Evolutionary conservation across 2,329 filamentous ascomycete species (phyloP).

Genomic region (Verticillium albo-atrum): DNA sequence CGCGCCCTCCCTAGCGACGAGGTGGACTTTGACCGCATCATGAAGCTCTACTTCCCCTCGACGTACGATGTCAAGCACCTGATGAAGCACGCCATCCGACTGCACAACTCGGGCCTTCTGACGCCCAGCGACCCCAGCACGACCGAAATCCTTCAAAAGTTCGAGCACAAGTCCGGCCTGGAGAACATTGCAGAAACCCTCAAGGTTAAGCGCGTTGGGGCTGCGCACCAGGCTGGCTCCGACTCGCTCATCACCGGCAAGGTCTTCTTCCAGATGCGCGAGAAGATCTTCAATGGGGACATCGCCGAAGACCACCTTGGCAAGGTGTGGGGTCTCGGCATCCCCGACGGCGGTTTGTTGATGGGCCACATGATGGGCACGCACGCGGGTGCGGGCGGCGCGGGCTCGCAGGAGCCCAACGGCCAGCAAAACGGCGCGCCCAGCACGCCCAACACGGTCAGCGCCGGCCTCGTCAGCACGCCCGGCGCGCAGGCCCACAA

Average conservation of each 20-base stretch:
- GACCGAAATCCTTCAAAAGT: slow-evolving; percentile 72
- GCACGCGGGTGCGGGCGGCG: slow-evolving; percentile 20
- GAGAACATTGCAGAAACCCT: slow-evolving; percentile 93
- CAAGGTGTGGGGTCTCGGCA: slow-evolving; percentile 90
- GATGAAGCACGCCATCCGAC: slow-evolving; percentile 80
- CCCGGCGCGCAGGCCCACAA: slow-evolving; percentile 47
- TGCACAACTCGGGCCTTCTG: slow-evolving; percentile 59
- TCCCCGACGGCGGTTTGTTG: slow-evolving; percentile 53
- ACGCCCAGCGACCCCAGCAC: slow-evolving; percentile 61
- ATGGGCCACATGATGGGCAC: slow-evolving; percentile 27
- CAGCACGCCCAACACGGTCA: slow-evolving; percentile 66
- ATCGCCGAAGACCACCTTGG: slow-evolving; percentile 80
- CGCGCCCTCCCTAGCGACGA: slow-evolving; percentile 83
- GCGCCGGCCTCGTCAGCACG: slow-evolving; percentile 42
- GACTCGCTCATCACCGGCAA: slow-evolving; percentile 90
- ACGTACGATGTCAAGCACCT: slow-evolving; percentile 97
- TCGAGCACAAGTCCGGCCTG: slow-evolving; percentile 86
- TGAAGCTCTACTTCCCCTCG: slow-evolving; percentile 89
- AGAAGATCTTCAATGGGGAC: slow-evolving; percentile 79
- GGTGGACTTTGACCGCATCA: slow-evolving; percentile 79
- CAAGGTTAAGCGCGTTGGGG: slow-evolving; percentile 82
- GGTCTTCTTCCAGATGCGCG: slow-evolving; percentile 90
- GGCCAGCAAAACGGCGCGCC: slow-evolving; percentile 44
- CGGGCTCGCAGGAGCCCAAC: slow-evolving; percentile 31
- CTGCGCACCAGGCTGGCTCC: slow-evolving; percentile 87